These are phyloP conservation scores for Verticillium nubilum DNA, from an alignment of 2,329 filamentous ascomycete species.

Conservation along the genomic window DNA sequence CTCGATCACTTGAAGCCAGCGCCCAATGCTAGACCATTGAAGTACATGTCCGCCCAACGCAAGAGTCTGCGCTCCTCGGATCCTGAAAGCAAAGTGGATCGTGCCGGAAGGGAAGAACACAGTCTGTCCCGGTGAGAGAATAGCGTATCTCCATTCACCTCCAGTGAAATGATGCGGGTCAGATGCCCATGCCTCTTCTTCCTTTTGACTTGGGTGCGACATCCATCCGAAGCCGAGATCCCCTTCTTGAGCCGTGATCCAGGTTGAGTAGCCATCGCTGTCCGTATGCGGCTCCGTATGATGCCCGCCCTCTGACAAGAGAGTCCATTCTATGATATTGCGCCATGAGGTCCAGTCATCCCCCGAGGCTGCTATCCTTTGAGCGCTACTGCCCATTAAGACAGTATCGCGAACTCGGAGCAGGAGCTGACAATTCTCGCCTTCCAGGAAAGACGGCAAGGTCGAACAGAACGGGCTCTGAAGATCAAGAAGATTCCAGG, in stretches of 20 bases:
- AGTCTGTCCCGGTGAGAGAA: slow-evolving; percentile 26
- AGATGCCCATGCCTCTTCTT: slow-evolving; percentile 17
- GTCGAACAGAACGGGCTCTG: slow-evolving; percentile 3
- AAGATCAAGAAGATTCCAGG: slow-evolving; percentile 6
- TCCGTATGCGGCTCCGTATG: slow-evolving; percentile 26
- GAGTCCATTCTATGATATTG: slow-evolving; percentile 24
- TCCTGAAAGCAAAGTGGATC: slow-evolving; percentile 27
- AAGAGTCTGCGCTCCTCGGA: slow-evolving; percentile 19
- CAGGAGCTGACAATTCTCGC: slow-evolving; percentile 8
- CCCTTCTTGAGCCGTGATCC: slow-evolving; percentile 24
- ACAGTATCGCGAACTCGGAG: slow-evolving; percentile 1
- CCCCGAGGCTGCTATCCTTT: slow-evolving; percentile 13
- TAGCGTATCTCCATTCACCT: slow-evolving; percentile 24
- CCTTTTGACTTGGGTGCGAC: slow-evolving; percentile 17
- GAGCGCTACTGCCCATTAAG: slow-evolving; percentile 7
- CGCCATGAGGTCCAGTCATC: slow-evolving; percentile 25
- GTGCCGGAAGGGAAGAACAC: slow-evolving; percentile 27
- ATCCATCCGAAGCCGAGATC: slow-evolving; percentile 23
- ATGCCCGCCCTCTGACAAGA: slow-evolving; percentile 26
- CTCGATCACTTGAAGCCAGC: slow-evolving; percentile 20
- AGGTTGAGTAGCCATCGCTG: slow-evolving; percentile 25
- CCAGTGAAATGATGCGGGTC: slow-evolving; percentile 13
- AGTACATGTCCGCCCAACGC: slow-evolving; percentile 27
- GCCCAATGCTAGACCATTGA: slow-evolving; percentile 20
- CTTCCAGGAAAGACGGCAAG: slow-evolving; percentile 3